Conservation (phyloP, 2,329 filamentous ascomycete species). For the Cladosporium phlei region DNA sequence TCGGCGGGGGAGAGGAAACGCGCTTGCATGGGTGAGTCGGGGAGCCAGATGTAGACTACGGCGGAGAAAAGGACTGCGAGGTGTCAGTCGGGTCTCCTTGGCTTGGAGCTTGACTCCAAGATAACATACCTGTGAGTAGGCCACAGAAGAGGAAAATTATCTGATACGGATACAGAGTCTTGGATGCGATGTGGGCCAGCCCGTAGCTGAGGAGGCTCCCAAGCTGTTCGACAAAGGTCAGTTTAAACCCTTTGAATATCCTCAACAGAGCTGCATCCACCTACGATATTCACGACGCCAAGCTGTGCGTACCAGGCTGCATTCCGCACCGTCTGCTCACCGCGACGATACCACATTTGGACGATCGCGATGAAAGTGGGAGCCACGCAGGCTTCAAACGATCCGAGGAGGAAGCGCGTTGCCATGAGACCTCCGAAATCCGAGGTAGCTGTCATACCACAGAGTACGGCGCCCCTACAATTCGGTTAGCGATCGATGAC, state of each 20-base stretch:
- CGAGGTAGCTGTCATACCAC: constrained; percentile 49
- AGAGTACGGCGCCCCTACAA: constrained; percentile 41
- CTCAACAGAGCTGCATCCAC: background rate
- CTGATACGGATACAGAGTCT: constrained; percentile 17
- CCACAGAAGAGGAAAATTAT: constrained; percentile 28
- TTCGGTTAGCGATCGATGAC: background rate
- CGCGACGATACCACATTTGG: constrained; percentile 26
- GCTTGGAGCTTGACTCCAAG: too few relatives aligned
- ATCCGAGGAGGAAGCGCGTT: constrained; percentile 53
- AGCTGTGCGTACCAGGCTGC: constrained; percentile 30
- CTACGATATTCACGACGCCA: constrained; percentile 27
- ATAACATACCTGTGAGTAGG: constrained; percentile 35
- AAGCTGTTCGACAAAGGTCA: constrained; percentile 14
- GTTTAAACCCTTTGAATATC: background rate
- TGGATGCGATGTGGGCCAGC: constrained; percentile 23
- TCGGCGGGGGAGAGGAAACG: constrained; percentile 55
- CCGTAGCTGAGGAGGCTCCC: constrained; percentile 28
- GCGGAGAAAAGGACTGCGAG: constrained; percentile 42
- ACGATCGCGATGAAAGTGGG: constrained; percentile 27
- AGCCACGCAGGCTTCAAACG: constrained; percentile 47
- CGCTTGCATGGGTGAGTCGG: constrained; percentile 58
- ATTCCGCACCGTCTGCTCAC: constrained; percentile 27
- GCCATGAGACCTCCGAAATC: constrained; percentile 49
- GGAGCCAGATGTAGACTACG: constrained; percentile 55
- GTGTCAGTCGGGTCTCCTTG: constrained; percentile 36